Percentiles rank a stretch among this genome's conserved stretches.
Conservation (phyloP, 371 early-diverging fungal species). For the Mortierella sp. region DNA sequence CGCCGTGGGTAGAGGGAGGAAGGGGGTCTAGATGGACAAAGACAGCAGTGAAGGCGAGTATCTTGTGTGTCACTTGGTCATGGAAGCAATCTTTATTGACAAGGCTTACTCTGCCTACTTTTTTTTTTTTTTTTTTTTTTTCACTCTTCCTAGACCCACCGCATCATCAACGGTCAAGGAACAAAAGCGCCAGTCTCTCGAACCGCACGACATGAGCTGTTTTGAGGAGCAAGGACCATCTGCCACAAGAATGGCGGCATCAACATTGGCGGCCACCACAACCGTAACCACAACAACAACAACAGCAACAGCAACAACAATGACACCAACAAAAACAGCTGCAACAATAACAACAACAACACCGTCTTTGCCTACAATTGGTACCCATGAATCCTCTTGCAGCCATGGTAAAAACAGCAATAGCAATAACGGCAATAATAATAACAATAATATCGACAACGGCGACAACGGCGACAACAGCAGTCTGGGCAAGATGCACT, state of each 20-base stretch:
- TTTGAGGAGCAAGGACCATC: too few species aligned
- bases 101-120: background rate
- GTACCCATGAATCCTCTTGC: background rate
- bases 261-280: too few species aligned
- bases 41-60: too few species aligned
- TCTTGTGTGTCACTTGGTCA: background rate
- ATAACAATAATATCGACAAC: background rate
- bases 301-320: too few species aligned
- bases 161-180: slow-evolving; percentile 5
- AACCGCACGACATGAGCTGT: slow-evolving; percentile 7
- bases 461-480: background rate
- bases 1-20: too few species aligned
- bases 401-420: background rate
- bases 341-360: background rate
- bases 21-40: too few species aligned
- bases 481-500: slow-evolving; percentile 4
- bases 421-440: background rate
- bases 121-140: slow-evolving; percentile 1
- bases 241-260: too few species aligned
- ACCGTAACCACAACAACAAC: too few species aligned
- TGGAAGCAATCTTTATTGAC: background rate
- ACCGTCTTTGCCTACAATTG: background rate
- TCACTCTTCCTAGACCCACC: background rate
- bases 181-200: slow-evolving; percentile 26
- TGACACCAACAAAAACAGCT: too few species aligned